Base-by-base conservation (phyloP, 176 grass and related monocot genomes). In the Oryza longistaminata region DNA sequence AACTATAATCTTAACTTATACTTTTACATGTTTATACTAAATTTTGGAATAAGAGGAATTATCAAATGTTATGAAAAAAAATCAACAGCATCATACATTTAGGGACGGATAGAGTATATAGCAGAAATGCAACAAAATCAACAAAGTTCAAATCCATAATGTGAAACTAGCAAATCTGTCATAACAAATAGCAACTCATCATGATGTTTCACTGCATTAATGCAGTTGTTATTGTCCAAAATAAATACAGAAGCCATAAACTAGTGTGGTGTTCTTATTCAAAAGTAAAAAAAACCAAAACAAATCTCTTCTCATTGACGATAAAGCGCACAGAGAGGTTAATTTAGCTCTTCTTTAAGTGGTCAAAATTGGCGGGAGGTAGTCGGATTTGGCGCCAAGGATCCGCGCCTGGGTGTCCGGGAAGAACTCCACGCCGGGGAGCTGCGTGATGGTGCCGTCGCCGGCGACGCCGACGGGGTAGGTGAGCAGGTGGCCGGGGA, bases 341-440 rank as follows among this genome's bases (percentile, higher is more conserved):
- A 40, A 40, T 43, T 45, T 12, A 62, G 27, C 4, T 52, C 79
- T 92, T 29, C 29, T 29, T 29, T 90, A 92, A 37, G 94, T 92
- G 81, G 94, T 97, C 55, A 97, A 87, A n/a, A 93, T 91, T 7
- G 91, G 89, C 66, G 89, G 94, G 55, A 97, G 84, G 75, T 92
- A 97, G 29, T 93, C 91, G 1, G 94, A 97, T 76, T 97, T 97
- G 79, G 76, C 73, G 85, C 94, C 94, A 0, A 93, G 89, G 26
- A 97, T 79, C 68, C 86, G 16, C 6, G 89, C 91, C 85, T 85
- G 52, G n/a, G 91, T 97, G 87, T 93, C 91, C 0, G 89, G 94
- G 78, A 97, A 97, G 85, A 93, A 91, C 79, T 97, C 87, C 48
- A 61, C 45, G 44, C 75, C 84, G 9, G 88, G 91, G 64, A 89